Percentiles rank a stretch among this genome's conserved stretches.
These are phyloP conservation scores for Peronospora tabacina DNA, from an alignment of 352 stramenopile genomes.

Conservation along the genomic window DNA sequence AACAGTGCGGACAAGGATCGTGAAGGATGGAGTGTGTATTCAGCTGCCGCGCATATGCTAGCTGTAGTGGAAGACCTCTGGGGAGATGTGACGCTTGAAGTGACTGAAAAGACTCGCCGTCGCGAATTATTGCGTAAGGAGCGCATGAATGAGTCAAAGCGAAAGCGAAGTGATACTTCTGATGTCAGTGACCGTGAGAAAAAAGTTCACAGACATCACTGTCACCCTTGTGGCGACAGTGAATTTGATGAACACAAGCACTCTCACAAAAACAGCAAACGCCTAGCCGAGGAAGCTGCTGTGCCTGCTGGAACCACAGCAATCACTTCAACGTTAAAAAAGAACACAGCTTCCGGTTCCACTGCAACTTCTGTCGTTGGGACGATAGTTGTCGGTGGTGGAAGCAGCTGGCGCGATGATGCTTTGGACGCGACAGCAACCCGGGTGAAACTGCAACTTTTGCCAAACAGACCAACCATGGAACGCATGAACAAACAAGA, in stretches of 20 bases:
- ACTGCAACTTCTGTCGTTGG: conserved; percentile 27
- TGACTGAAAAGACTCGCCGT: conserved; percentile 60
- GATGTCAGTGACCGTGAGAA: conserved; percentile 31
- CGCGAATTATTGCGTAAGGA: conserved; percentile 70
- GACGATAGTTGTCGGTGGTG: conserved; percentile 27
- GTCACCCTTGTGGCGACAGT: conserved; percentile 7
- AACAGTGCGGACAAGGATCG: conserved; percentile 76
- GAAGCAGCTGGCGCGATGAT: conserved; percentile 26
- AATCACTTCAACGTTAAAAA: conserved; percentile 5
- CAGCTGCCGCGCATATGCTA: conserved; percentile 65
- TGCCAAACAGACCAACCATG: conserved; percentile 47
- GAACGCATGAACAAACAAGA: conserved; percentile 81
- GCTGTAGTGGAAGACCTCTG: conserved; percentile 65
- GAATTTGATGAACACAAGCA: conserved; percentile 20
- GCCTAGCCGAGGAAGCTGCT: conserved; percentile 7
- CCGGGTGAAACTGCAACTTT: conserved; percentile 57
- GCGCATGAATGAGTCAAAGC: conserved; percentile 51
- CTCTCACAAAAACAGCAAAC: conserved; percentile 26
- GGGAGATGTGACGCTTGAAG: conserved; percentile 73
- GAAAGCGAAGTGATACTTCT: conserved; percentile 31
- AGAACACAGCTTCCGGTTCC: conserved; percentile 9
- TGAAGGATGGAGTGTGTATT: conserved; percentile 77
- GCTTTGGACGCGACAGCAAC: conserved; percentile 34
- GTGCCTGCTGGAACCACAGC: conserved; percentile 1
- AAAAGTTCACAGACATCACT: conserved; percentile 22